Conservation (phyloP, 2,329 filamentous ascomycete genomes). For the Huntiella abstrusa region DNA sequence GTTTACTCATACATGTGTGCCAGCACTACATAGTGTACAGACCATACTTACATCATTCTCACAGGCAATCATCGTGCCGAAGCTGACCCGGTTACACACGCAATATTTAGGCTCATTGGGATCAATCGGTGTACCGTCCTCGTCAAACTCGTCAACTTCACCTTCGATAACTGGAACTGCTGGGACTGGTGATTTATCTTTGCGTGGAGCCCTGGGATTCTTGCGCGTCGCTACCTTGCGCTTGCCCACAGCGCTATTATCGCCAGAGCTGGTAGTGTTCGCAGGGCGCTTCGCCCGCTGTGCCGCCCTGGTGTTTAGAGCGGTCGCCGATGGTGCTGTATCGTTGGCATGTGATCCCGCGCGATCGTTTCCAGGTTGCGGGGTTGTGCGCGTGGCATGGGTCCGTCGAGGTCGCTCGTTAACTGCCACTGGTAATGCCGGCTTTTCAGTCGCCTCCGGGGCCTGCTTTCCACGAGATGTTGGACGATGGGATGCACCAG, state of each 20-base stretch:
- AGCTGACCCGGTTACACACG: constrained; percentile 60
- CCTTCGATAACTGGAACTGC: constrained; percentile 23
- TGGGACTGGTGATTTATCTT: constrained; percentile 24
- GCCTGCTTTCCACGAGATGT: constrained; percentile 29
- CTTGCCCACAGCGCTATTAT: constrained; percentile 50
- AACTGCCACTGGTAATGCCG: constrained; percentile 20
- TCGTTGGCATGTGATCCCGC: neutral
- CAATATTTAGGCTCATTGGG: constrained; percentile 62
- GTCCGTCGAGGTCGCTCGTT: constrained; percentile 34
- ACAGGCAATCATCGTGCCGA: constrained; percentile 67
- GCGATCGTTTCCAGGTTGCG: constrained; percentile 25
- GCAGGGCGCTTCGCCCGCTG: constrained; percentile 51
- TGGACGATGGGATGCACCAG: constrained; percentile 25
- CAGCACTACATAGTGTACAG: too few relatives aligned
- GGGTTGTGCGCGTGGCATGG: constrained; percentile 38
- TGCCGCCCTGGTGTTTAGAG: constrained; percentile 20
- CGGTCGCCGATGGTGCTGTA: neutral
- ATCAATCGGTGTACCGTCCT: constrained; percentile 52
- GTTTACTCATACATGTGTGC: neutral
- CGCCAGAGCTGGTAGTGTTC: constrained; percentile 39
- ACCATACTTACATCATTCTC: constrained; percentile 53
- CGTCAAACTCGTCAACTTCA: constrained; percentile 41
- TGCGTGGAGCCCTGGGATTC: constrained; percentile 38
- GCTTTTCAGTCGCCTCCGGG: constrained; percentile 11
- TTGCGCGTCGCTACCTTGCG: constrained; percentile 51